Base-by-base conservation (phyloP, 2,329 filamentous ascomycete genomes). In the Malbranchea cinnamomea region DNA sequence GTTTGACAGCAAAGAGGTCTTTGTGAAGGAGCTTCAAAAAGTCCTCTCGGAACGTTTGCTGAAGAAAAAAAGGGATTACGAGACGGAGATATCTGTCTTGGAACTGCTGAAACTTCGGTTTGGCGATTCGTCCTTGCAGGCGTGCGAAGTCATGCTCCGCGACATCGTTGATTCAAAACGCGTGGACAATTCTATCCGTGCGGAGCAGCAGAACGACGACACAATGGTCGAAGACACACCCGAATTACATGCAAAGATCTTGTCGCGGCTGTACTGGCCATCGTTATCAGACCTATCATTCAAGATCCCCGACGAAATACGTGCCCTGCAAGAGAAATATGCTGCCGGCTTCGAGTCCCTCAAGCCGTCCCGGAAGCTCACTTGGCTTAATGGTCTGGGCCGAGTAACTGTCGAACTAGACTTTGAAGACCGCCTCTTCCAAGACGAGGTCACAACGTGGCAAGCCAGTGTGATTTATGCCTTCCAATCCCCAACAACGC, bases 131-230 rank as follows among this genome's bases (percentile, higher is more conserved):
- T 74, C 82, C 10, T 61, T 98, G 26, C 89, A 95, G 50, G 80
- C 81, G 28, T 94, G 85, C 53, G 87, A 98, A 49, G 89, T 98
- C 45, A 98, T 98, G 89, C 70, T 98, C 34, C 81, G 78, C 39
- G 89, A 98, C 50, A 79, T 95, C 20, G 69, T 79, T 40, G 85
- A 94, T 46, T 92, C 84, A 2, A 67, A 68, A 37, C 68, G 71
- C 23, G 71, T 91, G 35, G 80, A 94, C 47, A 58, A 63, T 5
- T 60, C 67, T 8, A 72, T 93, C 26, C 63, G 72, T 23, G 66
- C 63, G 33, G 60, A 60, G 22, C 57, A 64, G 45, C 48, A 53
- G 5, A 30, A 48, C 16, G 49, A 51, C 19, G 54, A 50, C 33
- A 50, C 54, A 20, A 50, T 43, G 4, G 35, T 49, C 3, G 40